Base-by-base conservation (phyloP, 2,329 filamentous ascomycete genomes). In the Incumbomyces lentus region DNA sequence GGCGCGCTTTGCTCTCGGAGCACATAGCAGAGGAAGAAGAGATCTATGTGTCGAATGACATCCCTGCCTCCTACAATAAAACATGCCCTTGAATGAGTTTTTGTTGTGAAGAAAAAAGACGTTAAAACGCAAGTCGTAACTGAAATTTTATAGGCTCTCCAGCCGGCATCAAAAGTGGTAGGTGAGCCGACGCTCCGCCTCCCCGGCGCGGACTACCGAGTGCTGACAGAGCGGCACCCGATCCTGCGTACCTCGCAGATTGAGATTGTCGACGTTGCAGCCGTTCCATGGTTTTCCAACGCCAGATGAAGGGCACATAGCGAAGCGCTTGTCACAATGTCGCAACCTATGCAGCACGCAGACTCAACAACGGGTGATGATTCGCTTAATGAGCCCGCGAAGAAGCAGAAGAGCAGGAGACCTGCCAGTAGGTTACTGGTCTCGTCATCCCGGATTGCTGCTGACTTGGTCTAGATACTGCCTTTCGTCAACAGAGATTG, bases 401-500 rank as follows among this genome's bases (percentile, higher is more conserved):
- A 81, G 69, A 92, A 89, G 73, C 78, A 83, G 67, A 95, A 95
- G 79, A 93, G 79, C 75, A 82, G 85, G 68, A 82, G 87, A 68
- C 90, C 90, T 58, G 86, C 88, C 58, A 95, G 88, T 94, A 67
- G 65, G 76, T 62, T 40, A 42, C 49, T 26, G 40, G 29, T 19
- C 30, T 16, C 34, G 14, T 17, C 8, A 39, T 18, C 10, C 39
- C 47, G 49, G 39, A 26, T 47, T 31, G 31, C 29, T 46, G 46
- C 50, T 53, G 36, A 51, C 26, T 47, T 36, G 31, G 54, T 50
- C 47, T 61, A 94, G 87, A 96, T 70, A 96, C 90, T 49, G 92
- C 92, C 10, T 98, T 96, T 64, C 79, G 92, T 59, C 92, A 98
- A 65, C 92, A 98, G 68, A 82, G 92, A 63, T 70, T 98, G 66